Conservation (phyloP, 2,329 filamentous ascomycete genomes). For the Dothidotthia symphoricarpi region DNA sequence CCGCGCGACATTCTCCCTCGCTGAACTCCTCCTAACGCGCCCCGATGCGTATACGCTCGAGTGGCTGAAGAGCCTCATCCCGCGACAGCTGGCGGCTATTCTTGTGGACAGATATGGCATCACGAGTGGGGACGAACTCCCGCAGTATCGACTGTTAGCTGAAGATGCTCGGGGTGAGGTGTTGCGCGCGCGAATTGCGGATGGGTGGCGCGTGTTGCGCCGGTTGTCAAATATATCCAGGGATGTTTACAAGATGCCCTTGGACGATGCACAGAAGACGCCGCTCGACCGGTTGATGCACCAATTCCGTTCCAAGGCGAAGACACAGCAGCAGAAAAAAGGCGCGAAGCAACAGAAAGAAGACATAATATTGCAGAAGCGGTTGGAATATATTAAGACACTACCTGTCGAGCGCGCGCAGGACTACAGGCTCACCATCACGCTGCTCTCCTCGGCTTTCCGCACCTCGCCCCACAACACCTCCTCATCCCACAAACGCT, state of each 20-base stretch:
- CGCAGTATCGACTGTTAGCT: slow-evolving; percentile 28
- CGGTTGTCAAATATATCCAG: slow-evolving; percentile 27
- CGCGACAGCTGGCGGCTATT: slow-evolving; percentile 30
- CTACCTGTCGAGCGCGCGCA: slow-evolving; percentile 20
- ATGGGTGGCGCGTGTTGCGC: slow-evolving; percentile 30
- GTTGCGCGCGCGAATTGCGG: slow-evolving; percentile 27
- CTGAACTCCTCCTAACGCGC: slow-evolving; percentile 16
- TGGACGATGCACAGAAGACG: slow-evolving; percentile 10
- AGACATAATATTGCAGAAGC: slow-evolving; percentile 17
- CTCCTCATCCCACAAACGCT: slow-evolving; percentile 24
- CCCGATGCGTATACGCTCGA: slow-evolving; percentile 7
- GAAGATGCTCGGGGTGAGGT: slow-evolving; percentile 32
- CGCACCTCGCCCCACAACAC: slow-evolving; percentile 25
- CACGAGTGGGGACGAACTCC: slow-evolving; percentile 15
- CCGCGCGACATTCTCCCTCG: slow-evolving; percentile 25
- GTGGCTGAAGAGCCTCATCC: slow-evolving; percentile 31
- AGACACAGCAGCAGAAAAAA: slow-evolving; percentile 19
- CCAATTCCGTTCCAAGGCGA: slow-evolving; percentile 17
- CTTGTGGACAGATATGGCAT: slow-evolving; percentile 31
- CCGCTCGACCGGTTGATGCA: slow-evolving; percentile 13
- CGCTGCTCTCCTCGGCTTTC: slow-evolving; percentile 29
- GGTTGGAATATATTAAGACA: slow-evolving; percentile 20
- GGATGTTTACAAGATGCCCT: slow-evolving; percentile 13
- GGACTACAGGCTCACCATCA: slow-evolving; percentile 35
- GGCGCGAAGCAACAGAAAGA: slow-evolving; percentile 20